Evolutionary conservation across 805 yeast species (phyloP).

Genomic region (Dipodascus albidus): DNA sequence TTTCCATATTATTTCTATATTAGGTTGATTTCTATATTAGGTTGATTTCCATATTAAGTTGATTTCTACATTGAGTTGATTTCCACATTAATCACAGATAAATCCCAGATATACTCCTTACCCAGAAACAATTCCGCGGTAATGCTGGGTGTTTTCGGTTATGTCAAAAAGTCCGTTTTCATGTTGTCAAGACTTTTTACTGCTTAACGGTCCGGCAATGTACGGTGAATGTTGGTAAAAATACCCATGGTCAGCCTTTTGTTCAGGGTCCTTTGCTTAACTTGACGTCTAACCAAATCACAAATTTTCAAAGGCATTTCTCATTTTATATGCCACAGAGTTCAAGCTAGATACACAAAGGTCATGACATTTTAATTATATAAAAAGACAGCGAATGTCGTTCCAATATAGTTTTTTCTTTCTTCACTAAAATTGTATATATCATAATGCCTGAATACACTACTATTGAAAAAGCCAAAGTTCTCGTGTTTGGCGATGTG

Average conservation of each 20-base stretch:
- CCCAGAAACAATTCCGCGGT: not conserved
- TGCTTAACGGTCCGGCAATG: not conserved
- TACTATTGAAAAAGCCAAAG: constrained; percentile 3
- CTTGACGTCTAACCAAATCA: too few relatives aligned
- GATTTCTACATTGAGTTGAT: not conserved
- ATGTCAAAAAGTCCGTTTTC: not conserved
- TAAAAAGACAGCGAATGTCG: not conserved
- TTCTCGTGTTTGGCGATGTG: constrained; percentile 6
- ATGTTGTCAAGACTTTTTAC: not conserved
- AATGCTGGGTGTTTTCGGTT: constrained; percentile 1
- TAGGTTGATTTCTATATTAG: not conserved
- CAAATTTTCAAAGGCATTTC: too few relatives aligned
- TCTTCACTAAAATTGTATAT: not conserved
- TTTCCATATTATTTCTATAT: too few relatives aligned
- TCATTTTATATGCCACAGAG: too few relatives aligned
- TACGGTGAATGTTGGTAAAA: not conserved
- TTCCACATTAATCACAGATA: not conserved
- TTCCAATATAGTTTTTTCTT: too few relatives aligned
- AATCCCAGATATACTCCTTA: too few relatives aligned
- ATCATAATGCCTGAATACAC: not conserved
- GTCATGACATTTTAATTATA: not conserved
- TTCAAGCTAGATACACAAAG: not conserved
- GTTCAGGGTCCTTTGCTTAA: not conserved
- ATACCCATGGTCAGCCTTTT: not conserved
- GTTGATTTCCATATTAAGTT: not conserved